Base-by-base conservation (phyloP, 257 asterid species). In the Gentiana dahurica region DNA sequence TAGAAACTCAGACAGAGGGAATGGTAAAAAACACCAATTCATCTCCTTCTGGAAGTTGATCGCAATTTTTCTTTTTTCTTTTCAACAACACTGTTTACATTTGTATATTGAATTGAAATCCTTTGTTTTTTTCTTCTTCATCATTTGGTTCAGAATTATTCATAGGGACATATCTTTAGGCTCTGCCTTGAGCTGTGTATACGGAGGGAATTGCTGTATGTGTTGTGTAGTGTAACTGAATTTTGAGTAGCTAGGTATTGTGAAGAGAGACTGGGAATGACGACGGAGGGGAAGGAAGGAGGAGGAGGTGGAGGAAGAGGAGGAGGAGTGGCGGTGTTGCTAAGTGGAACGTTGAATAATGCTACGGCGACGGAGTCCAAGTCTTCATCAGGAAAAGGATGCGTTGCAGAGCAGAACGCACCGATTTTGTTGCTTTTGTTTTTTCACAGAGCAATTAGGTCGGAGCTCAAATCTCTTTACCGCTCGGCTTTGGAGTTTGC, bases 361-460 rank as follows among this genome's bases (percentile, higher is more conserved):
- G 77, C 67, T 37, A 56, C 67, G 68, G 77, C 60, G 44, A 61
- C 77, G 2, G 53, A 62, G 36, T 7, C 5, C 10, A 41, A 4
- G 46, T 5, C 46, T 41, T 48, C 79, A n/a, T 1, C 71, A 52
- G 57, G 50, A n/a, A 72, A 69, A 56, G 68, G 70, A 61, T 36
- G 64, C 47, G 70, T 33, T 39, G 70, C 63, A 43, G 47, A 51
- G 9, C 39, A 61, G 59, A 57, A 32, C 61, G 72, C 65, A n/a
- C 82, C 79, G 4, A 72, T 76, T 63, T 61, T 70, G 55, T 66
- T 72, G 53, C 66, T 76, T 54, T 57, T 76, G 57, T 72, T 69
- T 37, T 76, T 76, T 44, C 82, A 76, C 0, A 69, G 73, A 73
- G 82, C 82, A 36, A 76, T 76, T 62, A 52, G 82, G 71, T 61